Evolutionary conservation across 257 asterid species (phyloP).

Genomic region (Petunia axillaris): DNA sequence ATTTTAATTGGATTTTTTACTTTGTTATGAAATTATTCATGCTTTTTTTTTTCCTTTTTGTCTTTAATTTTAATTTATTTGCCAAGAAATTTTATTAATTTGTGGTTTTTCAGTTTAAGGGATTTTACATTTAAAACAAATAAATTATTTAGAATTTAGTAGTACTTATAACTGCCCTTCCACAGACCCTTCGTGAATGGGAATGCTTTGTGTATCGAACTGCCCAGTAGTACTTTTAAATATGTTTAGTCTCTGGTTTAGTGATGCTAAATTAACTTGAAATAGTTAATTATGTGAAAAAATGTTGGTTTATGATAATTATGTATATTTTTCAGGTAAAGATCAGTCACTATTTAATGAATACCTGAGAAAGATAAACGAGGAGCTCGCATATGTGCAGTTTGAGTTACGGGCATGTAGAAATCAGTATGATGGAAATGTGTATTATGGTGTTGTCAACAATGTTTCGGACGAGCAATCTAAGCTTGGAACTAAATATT

Average conservation of each 20-base stretch:
- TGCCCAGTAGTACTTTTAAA: neutral
- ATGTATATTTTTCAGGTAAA: constrained; percentile 42
- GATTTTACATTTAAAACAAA: no score
- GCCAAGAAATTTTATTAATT: neutral
- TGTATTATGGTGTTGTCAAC: constrained; percentile 87
- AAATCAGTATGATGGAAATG: constrained; percentile 70
- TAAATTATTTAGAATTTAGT: no score
- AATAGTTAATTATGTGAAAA: neutral
- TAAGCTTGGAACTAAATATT: constrained; percentile 84
- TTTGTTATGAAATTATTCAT: no score
- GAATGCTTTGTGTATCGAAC: no score
- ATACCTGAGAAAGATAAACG: constrained; percentile 66
- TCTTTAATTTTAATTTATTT: neutral
- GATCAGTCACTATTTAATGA: constrained; percentile 56
- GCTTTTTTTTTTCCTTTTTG: no score
- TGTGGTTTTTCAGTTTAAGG: neutral
- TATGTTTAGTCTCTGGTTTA: neutral
- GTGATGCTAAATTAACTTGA: neutral
- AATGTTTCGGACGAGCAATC: constrained; percentile 80
- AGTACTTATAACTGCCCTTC: no score
- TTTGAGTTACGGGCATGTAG: constrained; percentile 81
- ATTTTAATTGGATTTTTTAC: no score
- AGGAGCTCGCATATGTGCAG: constrained; percentile 65
- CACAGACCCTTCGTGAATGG: no score
- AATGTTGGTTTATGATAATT: neutral